Evolutionary conservation across 176 grass and related monocot species (phyloP).

Genomic region (Musa acuminata): DNA sequence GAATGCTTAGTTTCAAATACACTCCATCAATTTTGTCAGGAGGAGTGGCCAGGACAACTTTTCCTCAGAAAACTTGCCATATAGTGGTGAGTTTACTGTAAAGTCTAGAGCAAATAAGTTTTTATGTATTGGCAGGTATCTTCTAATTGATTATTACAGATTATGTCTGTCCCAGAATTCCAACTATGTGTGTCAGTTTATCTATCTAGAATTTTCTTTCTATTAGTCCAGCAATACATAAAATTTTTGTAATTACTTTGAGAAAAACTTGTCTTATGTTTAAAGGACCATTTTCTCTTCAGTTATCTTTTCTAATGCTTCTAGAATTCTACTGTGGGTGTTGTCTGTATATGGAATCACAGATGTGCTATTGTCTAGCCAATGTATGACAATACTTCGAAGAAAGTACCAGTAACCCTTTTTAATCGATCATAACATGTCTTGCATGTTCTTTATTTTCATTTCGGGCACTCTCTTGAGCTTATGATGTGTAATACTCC

Average conservation of each 20-base stretch:
- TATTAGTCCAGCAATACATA: neutral
- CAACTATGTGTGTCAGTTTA: neutral
- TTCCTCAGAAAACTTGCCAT: neutral
- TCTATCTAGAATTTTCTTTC: neutral
- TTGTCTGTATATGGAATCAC: too few relatives aligned
- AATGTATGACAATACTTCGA: too few relatives aligned
- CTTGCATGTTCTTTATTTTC: neutral
- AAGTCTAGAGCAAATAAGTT: neutral
- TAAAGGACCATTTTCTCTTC: neutral
- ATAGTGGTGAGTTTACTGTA: neutral
- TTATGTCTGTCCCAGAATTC: neutral
- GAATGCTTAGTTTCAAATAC: neutral
- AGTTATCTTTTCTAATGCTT: neutral
- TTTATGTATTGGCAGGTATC: neutral
- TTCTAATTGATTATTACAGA: neutral
- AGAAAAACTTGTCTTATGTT: neutral
- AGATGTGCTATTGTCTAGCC: too few relatives aligned
- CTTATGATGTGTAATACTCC: too few relatives aligned
- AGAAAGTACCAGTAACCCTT: too few relatives aligned
- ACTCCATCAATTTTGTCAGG: neutral
- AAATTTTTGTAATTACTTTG: neutral
- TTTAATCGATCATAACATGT: too few relatives aligned
- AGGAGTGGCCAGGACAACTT: neutral
- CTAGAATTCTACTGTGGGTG: neutral
- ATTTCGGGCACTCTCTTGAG: neutral